Evolutionary conservation across 352 stramenopile species (phyloP).

Genomic region (Phytophthora agathidicida): DNA sequence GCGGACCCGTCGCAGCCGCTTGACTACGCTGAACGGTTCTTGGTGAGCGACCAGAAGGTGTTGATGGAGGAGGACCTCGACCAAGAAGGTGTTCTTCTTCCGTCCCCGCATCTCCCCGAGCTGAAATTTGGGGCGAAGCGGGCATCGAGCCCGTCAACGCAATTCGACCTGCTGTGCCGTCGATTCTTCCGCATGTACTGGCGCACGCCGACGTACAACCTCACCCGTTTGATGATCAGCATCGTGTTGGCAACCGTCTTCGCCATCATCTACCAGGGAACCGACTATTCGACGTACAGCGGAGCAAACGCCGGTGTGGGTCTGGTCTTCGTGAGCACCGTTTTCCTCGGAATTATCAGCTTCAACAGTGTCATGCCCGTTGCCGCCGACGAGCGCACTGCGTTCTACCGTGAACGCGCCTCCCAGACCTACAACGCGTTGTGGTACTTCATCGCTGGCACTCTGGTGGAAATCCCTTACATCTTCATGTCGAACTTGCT

Average conservation of each 20-base stretch:
- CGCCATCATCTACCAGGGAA: slow-evolving; percentile 70
- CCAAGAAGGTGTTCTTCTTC: slow-evolving; percentile 43
- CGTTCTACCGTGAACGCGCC: slow-evolving; percentile 93
- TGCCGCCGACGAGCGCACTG: slow-evolving; percentile 81
- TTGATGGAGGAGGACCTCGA: slow-evolving; percentile 51
- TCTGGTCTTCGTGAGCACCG: slow-evolving; percentile 82
- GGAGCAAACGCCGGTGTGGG: slow-evolving; percentile 60
- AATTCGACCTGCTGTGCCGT: slow-evolving; percentile 52
- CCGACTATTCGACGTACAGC: slow-evolving; percentile 54
- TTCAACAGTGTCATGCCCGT: slow-evolving; percentile 85
- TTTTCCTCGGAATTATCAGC: slow-evolving; percentile 84
- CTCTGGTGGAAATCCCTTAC: slow-evolving; percentile 81
- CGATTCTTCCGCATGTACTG: slow-evolving; percentile 84
- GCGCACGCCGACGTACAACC: slow-evolving; percentile 88
- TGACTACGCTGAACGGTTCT: slow-evolving; percentile 54
- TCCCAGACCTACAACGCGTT: slow-evolving; percentile 89
- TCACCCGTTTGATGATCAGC: slow-evolving; percentile 77
- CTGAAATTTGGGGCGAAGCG: slow-evolving; percentile 51
- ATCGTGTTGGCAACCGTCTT: slow-evolving; percentile 76
- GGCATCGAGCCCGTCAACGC: slow-evolving; percentile 24
- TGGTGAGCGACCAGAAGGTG: slow-evolving; percentile 35
- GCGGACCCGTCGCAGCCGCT: too few species aligned
- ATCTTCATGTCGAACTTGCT: slow-evolving; percentile 43
- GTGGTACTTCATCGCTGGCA: slow-evolving; percentile 84
- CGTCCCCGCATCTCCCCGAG: slow-evolving; percentile 35